Base-by-base conservation (phyloP, 202 grass and related monocot genomes). In the Zizania palustris region DNA sequence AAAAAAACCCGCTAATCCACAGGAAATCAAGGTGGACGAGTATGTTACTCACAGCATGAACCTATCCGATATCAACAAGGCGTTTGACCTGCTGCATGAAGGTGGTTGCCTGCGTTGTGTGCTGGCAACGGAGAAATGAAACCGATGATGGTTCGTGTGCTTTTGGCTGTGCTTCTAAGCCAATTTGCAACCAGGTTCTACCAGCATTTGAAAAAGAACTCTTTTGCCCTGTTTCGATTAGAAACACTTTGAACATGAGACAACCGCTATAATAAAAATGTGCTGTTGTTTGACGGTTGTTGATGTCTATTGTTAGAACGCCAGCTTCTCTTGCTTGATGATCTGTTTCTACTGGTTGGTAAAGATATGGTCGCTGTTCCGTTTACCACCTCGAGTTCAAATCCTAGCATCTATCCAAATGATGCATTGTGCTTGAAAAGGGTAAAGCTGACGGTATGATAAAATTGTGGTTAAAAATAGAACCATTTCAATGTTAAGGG, bases 1-100 rank as follows among this genome's bases (percentile, higher is more conserved):
- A n/a, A n/a, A n/a, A n/a, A n/a, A n/a, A n/a, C n/a, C n/a, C n/a
- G n/a, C n/a, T 33, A 45, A 18, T 77, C 72, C 0, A 33, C 87
- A 99, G 91, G 96, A 99, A 85, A 95, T 99, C 78, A 99, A 99
- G 85, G 91, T 99, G 65, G 96, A 99, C n/a, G 96, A 99, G 66
- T 99, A 99, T 78, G 86, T 99, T 33, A 99, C 96, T n/a, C 96
- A 99, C 77, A 99, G 0, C 58, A 84, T 95, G 91, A 93, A 74
- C 40, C 85, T 99, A 5, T 13, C 11, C 0, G 81, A 92, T 4
- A 95, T 99, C 54, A 95, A 99, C 64, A 57, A 93, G 39, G 91
- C 91, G 1, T 99, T 99, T 5, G 75, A 99, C 71, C 91, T 99
- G 70, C 81, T 99, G 59, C 91, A 99, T 4, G 91, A 95, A 67